Evolutionary conservation across 2,329 filamentous ascomycete genomes (phyloP), one percentile per base, ranked within the genome.

Genomic region (Ceratocystis eucalypticola): DNA sequence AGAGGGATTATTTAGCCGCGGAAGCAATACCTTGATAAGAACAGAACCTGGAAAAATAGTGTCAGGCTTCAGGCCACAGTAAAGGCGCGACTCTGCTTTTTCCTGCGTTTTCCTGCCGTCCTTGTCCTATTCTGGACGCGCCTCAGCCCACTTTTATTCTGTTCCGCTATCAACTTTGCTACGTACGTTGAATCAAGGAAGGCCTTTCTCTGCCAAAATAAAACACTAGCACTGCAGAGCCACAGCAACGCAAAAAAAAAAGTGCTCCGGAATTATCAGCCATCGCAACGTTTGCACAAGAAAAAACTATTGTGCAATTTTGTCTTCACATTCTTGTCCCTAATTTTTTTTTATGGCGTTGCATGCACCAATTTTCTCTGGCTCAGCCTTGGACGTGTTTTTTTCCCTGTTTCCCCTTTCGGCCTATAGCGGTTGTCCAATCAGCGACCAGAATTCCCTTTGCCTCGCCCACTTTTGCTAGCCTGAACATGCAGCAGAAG

Each of bases 131-230:
- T 55, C 20, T 55, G 50, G 50, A 55, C 50, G 50, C 50, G 50
- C 50, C 50, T 55, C 50, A 55, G 50, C 50, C 50, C 50, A 55
- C 50, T 55, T 55, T 55, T 55, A 55, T 55, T 55, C 20, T 25
- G 20, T 28, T 55, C 25, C 20, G 22, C 28, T 30, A 22, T 55
- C 6, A 48, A 48, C 46, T 22, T 48, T 28, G 48, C 48, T 25
- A 20, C 48, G 22, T 15, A 55, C 20, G 50, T 28, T 8, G 12
- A 22, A 22, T 53, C 48, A 8, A 53, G 48, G 1, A 53, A 25
- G 20, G 20, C 20, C 20, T 25, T 15, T 15, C 50, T 20, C 50
- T 25, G 28, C 22, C 20, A 28, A 30, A 55, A 55, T 15, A 15
- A 55, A 55, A 15, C 10, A 15, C 20, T 15, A 55, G 50, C 37